These are phyloP conservation scores for Quillaja saponaria DNA, from an alignment of 306 rosid species.

Conservation along the genomic window DNA sequence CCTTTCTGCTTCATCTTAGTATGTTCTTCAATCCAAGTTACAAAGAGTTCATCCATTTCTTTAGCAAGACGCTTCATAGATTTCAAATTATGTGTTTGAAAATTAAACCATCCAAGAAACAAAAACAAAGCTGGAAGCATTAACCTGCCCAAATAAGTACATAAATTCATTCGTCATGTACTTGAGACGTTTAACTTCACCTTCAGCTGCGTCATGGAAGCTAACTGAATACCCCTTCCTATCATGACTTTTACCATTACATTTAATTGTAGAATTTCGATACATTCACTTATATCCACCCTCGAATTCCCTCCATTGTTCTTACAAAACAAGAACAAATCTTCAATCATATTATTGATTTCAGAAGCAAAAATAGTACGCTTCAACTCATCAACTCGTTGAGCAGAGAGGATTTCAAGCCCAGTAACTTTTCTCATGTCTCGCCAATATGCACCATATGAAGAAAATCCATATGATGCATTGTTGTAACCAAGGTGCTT, in stretches of 20 bases:
- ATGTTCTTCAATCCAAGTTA: too few relatives aligned
- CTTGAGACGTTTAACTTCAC: too few relatives aligned
- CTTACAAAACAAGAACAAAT: slow-evolving; percentile 8
- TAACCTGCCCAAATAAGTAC: neutral
- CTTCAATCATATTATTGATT: slow-evolving; percentile 11
- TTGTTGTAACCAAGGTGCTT: slow-evolving; percentile 31
- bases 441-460: slow-evolving; percentile 42
- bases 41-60: too few relatives aligned
- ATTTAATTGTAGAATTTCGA: slow-evolving; percentile 21
- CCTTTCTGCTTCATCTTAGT: too few relatives aligned
- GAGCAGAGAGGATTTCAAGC: slow-evolving; percentile 32
- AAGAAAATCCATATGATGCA: slow-evolving; percentile 10
- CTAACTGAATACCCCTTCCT: neutral
- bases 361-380: slow-evolving; percentile 16
- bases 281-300: slow-evolving; percentile 29
- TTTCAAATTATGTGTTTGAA: too few relatives aligned
- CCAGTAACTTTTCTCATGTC: slow-evolving; percentile 30
- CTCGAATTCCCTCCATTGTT: neutral
- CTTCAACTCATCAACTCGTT: slow-evolving; percentile 7
- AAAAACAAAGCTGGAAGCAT: neutral
- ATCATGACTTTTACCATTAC: slow-evolving; percentile 15
- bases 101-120: too few relatives aligned
- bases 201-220: neutral
- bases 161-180: too few relatives aligned
- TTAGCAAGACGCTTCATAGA: too few relatives aligned